Evolutionary conservation across 1,139 yeast genomes (phyloP), one percentile per base, ranked within the genome.

Genomic region (Candida tropicalis): DNA sequence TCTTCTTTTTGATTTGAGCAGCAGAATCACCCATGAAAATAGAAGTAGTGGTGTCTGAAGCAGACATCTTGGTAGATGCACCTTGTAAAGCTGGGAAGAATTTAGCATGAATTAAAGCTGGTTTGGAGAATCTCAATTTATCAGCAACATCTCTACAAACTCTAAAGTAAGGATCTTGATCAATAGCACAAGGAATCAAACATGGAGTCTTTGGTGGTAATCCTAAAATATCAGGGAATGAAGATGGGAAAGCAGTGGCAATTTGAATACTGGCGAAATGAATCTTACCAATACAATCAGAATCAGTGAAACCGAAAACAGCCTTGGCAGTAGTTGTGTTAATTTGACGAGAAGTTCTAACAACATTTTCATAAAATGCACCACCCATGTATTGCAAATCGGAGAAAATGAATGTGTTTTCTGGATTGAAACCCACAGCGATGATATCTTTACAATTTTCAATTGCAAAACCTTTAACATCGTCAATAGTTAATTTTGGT

Each of bases 1-100:
- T 87, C 69, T 95, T 95, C 77, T 89, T 93, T 64, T 87, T 86
- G 54, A 95, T 87, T 70, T 87, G 91, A 64, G 87, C 87, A 41
- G 95, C 81, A 2, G 97, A 87, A 65, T 95, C 99, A 48, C 88
- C 91, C 95, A 95, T 85, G 71, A 86, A 93, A 53, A 95, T 90
- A 24, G 91, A 81, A 39, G 88, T 86, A 44, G 77, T 77, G 44
- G 76, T 72, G 63, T 87, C 91, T 18, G 96, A 85, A 6, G 99
- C 98, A 47, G 96, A 86, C 99, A 95, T 95, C 70, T 95, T 95
- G 38, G 98, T 88, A 20, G 90, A 79, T 3, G 98, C 86, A 40
- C 99, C 99, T 73, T 93, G 98, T 57, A 95, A 77, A 39, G 99
- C 98, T 34, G 99, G 99, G 86, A 95, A 93, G 67, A 95, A 95